A percentile compares a stretch with the other conserved stretches of the same genome.
phyloP scores from a whole-genome alignment of 164 flowering plant genomes.

The Stephania japonica region DNA sequence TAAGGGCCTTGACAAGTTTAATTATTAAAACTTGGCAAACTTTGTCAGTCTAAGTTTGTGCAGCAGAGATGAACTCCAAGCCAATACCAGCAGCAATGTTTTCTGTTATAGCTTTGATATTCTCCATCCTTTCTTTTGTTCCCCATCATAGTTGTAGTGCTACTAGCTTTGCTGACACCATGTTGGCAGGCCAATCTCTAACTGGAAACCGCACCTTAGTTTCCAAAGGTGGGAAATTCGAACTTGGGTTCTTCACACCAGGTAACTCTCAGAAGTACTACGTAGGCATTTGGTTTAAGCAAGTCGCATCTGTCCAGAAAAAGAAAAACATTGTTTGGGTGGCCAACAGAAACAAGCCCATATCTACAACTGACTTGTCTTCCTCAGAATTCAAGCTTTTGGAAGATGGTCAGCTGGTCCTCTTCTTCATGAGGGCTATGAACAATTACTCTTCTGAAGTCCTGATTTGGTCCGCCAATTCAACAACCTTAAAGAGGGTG shows the following conservation, averaged over 20 bases:
- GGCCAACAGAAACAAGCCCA: conserved; percentile 25
- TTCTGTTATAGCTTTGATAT: too few species aligned
- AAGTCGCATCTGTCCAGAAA: background rate
- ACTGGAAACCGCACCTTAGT: conserved; percentile 18
- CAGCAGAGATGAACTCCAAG: too few species aligned
- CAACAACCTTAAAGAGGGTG: conserved; percentile 14
- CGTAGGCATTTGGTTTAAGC: conserved; percentile 19
- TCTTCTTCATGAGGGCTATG: conserved; percentile 12
- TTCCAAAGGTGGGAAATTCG: conserved; percentile 18
- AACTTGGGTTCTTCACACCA: conserved; percentile 23
- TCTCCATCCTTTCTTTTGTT: too few species aligned
- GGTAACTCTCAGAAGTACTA: conserved; percentile 17
- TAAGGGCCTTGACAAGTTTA: too few species aligned
- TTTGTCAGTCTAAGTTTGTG: too few species aligned
- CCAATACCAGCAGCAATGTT: too few species aligned
- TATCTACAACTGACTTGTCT: conserved; percentile 1
- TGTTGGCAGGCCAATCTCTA: conserved; percentile 20
- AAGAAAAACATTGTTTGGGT: conserved; percentile 19
- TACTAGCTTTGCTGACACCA: conserved; percentile 6
- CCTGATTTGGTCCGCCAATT: conserved; percentile 57
- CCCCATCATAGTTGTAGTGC: too few species aligned
- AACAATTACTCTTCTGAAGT: conserved; percentile 19
- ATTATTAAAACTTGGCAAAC: too few species aligned
- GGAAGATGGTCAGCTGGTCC: conserved; percentile 46
- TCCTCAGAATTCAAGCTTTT: conserved; percentile 17